phyloP scores from a whole-genome alignment of 805 yeast genomes.

The Soucietia sequanensis region DNA sequence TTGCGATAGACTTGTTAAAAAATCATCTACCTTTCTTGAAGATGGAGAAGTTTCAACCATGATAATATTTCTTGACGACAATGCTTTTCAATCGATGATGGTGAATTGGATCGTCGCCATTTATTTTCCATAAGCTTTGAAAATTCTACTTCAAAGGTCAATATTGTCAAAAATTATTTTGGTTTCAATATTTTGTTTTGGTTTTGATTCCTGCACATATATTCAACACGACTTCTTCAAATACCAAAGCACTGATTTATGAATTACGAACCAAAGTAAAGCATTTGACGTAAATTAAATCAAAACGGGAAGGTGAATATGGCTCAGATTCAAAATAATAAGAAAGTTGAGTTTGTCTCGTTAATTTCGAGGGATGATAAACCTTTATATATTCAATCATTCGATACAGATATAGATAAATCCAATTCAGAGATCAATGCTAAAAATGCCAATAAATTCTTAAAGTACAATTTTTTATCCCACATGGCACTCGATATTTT shows the following conservation, averaged over 20 bases:
- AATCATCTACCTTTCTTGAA: conserved; percentile 35
- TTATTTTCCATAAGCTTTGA: too few species aligned
- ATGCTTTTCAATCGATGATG: too few species aligned
- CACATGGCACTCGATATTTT: conserved; percentile 75
- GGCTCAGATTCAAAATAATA: conserved; percentile 5
- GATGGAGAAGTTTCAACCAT: too few species aligned
- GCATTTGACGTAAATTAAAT: too few species aligned
- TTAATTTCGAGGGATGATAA: conserved; percentile 56
- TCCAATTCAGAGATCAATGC: conserved; percentile 8
- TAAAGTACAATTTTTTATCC: conserved; percentile 68
- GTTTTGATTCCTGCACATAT: too few species aligned
- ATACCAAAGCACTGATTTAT: neutral
- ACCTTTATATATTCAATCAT: conserved; percentile 60
- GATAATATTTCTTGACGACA: too few species aligned
- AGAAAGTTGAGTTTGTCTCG: conserved; percentile 50
- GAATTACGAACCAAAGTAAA: too few species aligned
- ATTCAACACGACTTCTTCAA: neutral
- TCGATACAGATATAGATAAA: conserved; percentile 32
- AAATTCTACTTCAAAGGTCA: too few species aligned
- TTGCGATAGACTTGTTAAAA: conserved; percentile 32
- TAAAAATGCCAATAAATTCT: conserved; percentile 40
- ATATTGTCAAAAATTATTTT: too few species aligned
- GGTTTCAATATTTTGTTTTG: too few species aligned
- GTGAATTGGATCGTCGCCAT: too few species aligned
- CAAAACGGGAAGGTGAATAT: neutral